A percentile compares a stretch with the other conserved stretches of the same genome.
phyloP scores from a whole-genome alignment of 2,329 filamentous ascomycete species.

The Sclerotinia borealis region DNA sequence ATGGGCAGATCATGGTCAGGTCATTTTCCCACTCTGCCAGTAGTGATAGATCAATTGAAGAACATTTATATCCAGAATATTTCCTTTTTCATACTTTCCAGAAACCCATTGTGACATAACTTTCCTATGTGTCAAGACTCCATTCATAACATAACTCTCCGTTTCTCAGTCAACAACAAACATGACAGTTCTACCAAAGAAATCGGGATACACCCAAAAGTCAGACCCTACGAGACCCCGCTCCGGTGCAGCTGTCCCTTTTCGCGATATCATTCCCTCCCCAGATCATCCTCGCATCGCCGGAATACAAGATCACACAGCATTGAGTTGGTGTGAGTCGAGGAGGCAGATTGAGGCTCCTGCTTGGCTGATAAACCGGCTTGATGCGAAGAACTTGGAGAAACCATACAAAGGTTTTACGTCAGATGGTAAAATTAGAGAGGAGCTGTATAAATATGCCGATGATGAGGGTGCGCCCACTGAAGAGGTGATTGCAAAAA shows the following conservation, averaged over 20 bases:
- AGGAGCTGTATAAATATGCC: slow-evolving; percentile 24
- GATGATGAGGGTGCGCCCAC: slow-evolving; percentile 30
- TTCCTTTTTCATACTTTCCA: neutral
- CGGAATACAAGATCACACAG: slow-evolving; percentile 27
- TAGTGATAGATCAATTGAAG: neutral
- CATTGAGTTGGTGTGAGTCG: slow-evolving; percentile 29
- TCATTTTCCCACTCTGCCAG: neutral
- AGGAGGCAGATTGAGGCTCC: slow-evolving; percentile 29
- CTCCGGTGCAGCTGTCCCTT: slow-evolving; percentile 28
- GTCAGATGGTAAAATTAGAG: slow-evolving; percentile 26
- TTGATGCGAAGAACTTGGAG: slow-evolving; percentile 30
- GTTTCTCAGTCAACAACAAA: slow-evolving; percentile 8
- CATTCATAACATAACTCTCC: neutral
- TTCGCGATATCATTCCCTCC: slow-evolving; percentile 25
- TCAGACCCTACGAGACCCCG: slow-evolving; percentile 27
- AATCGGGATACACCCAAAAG: slow-evolving; percentile 25
- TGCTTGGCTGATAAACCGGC: slow-evolving; percentile 29
- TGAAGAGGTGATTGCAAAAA: slow-evolving; percentile 20
- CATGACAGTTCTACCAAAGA: slow-evolving; percentile 22
- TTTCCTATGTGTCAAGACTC: neutral
- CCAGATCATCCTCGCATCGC: slow-evolving; percentile 25
- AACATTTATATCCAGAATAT: neutral
- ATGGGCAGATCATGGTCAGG: neutral
- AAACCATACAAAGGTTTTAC: slow-evolving; percentile 30
- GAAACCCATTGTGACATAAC: slow-evolving; percentile 3